Evolutionary conservation across 768 basidiomycete genomes (phyloP), one percentile per base, ranked within the genome.

Genomic region (Termitomyces bulborhizus): DNA sequence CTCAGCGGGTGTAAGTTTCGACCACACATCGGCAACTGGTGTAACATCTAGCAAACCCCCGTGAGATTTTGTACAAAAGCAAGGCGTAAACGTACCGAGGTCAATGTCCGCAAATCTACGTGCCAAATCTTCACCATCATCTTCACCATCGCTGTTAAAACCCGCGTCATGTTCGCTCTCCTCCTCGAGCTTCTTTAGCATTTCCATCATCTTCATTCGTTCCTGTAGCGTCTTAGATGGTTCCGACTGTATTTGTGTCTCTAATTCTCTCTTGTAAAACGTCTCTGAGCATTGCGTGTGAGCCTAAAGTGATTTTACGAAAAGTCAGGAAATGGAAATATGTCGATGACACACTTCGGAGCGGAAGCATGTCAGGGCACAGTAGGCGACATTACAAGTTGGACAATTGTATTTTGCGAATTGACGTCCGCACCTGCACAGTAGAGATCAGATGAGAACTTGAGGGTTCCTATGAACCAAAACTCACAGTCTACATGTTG

Each of bases 401-500:
- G 92, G 87, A 60, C 92, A 94, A 0, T 83, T 85, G 68, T 94
- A 94, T 63, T 83, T 85, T 16, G 88, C 80, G 60, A 88, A 78
- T 62, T 90, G 86, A 63, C 87, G 76, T 32, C 75, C 77, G 71
- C 90, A 93, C 62, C 90, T 93, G 27, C 7, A 51, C 11, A 16
- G 39, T 1, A 31, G 8, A 40, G 6, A 31, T 5, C 51, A 31
- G 4, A 53, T 47, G 43, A 32, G 6, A 53, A 6, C n/a, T 21
- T 44, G n/a, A 13, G 15, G 4, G 32, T 13, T 6, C 13, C 6
- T 2, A n/a, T 26, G 29, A 21, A 71, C 5, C 1, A 39, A 11
- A 12, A 29, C 78, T 54, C 58, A 81, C 82, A 81, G 63, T 64
- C 72, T 69, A 62, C 81, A 83, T 51, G 66, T 64, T 21, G 67